These are phyloP conservation scores for Phlyctochytrium planicorne DNA, from an alignment of 192 early-diverging fungal genomes.

Conservation along the genomic window DNA sequence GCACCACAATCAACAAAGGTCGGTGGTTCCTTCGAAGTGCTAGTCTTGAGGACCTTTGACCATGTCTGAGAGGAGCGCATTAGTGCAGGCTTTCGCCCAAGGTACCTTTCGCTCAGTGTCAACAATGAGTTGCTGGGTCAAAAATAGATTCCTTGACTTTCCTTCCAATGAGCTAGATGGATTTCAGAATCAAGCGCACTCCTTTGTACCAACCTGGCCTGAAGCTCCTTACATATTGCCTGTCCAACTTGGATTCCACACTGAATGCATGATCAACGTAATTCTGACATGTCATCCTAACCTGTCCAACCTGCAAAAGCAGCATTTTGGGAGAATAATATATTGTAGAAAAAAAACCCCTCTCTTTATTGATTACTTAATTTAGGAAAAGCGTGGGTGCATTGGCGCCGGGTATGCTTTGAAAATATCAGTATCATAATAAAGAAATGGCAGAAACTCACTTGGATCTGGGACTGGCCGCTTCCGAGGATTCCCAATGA, in stretches of 20 bases:
- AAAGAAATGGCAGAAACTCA: too few relatives aligned
- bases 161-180: not conserved
- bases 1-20: constrained; percentile 26
- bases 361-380: too few relatives aligned
- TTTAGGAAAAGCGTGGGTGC: too few relatives aligned
- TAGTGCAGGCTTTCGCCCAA: not conserved
- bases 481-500: not conserved
- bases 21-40: not conserved
- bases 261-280: constrained; percentile 12
- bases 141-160: not conserved
- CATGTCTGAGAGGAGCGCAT: constrained; percentile 9
- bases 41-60: not conserved
- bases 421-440: too few relatives aligned
- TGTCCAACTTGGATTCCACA: constrained; percentile 52
- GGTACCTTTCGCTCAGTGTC: constrained; percentile 51
- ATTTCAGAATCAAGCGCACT: too few relatives aligned
- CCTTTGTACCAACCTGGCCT: constrained; percentile 22
- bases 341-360: too few relatives aligned
- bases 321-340: too few relatives aligned
- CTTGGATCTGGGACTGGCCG: not conserved
- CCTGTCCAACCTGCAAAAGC: constrained; percentile 43
- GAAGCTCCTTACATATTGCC: constrained; percentile 23
- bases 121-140: constrained; percentile 21
- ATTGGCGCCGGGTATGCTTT: too few relatives aligned
- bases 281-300: constrained; percentile 5